Percentiles rank a stretch among this genome's conserved stretches.
phyloP scores from a whole-genome alignment of 306 rosid genomes.

The Mimosa pudica region DNA sequence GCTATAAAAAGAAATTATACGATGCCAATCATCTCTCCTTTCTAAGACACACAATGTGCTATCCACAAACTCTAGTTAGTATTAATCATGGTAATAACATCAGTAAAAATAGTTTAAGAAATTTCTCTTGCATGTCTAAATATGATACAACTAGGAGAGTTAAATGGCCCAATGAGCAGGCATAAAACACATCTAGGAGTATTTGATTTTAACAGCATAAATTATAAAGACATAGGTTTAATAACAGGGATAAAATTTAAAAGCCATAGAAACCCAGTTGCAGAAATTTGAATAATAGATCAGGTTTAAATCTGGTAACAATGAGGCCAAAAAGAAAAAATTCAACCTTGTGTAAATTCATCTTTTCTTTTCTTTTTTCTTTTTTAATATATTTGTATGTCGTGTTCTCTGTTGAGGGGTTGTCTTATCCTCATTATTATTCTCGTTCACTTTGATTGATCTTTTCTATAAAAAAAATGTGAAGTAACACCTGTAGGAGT shows the following conservation, averaged over 20 bases:
- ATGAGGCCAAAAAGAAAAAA: background rate
- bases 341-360: background rate
- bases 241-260: too few relatives aligned
- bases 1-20: background rate
- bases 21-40: background rate
- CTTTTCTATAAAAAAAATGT: background rate
- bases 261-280: too few relatives aligned
- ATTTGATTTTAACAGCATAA: background rate
- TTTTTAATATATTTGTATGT: background rate
- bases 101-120: background rate
- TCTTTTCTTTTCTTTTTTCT: background rate
- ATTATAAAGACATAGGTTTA: background rate
- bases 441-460: background rate
- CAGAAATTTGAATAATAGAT: background rate
- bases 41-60: background rate
- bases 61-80: background rate
- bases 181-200: background rate
- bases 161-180: background rate
- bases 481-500: slow-evolving; percentile 84
- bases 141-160: background rate
- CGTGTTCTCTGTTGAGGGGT: background rate
- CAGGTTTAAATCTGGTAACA: background rate
- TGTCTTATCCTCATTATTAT: background rate
- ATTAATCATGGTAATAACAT: background rate
- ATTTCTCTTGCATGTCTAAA: background rate